A percentile compares a stretch with the other conserved stretches of the same genome.
Evolutionary conservation across 2,329 filamentous ascomycete genomes (phyloP).

Genomic region (Penicillium psychrosexuale): DNA sequence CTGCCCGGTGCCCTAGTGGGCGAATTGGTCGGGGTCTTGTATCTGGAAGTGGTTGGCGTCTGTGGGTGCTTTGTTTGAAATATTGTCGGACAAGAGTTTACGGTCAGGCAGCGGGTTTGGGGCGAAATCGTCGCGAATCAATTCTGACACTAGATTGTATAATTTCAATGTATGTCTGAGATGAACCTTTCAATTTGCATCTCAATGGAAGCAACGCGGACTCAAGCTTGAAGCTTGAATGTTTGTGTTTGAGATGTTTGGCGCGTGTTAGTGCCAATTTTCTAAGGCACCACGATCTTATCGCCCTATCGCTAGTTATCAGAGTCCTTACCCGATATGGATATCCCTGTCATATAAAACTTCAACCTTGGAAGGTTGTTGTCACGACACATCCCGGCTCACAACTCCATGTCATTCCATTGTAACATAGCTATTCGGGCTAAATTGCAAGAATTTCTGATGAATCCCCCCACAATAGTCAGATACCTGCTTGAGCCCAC

Average conservation of each 20-base stretch:
- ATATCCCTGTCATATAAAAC: background rate
- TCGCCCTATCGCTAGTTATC: constrained; percentile 3
- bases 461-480: background rate
- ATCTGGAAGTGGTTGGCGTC: background rate
- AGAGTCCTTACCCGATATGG: background rate
- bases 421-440: too few relatives aligned
- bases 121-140: background rate
- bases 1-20: constrained; percentile 11
- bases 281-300: background rate
- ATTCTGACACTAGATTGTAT: background rate
- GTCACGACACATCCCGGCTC: background rate
- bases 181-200: background rate
- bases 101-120: background rate
- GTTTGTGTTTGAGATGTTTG: constrained; percentile 13
- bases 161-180: background rate
- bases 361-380: background rate
- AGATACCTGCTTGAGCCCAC: too few relatives aligned
- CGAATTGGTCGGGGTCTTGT: constrained; percentile 1
- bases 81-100: background rate
- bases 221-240: constrained; percentile 7
- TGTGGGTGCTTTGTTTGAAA: background rate
- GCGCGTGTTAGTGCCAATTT: background rate
- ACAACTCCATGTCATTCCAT: background rate
- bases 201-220: background rate
- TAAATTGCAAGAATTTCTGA: background rate